Conservation (phyloP, 345 rosid genomes). For the Kernera saxatilis region DNA sequence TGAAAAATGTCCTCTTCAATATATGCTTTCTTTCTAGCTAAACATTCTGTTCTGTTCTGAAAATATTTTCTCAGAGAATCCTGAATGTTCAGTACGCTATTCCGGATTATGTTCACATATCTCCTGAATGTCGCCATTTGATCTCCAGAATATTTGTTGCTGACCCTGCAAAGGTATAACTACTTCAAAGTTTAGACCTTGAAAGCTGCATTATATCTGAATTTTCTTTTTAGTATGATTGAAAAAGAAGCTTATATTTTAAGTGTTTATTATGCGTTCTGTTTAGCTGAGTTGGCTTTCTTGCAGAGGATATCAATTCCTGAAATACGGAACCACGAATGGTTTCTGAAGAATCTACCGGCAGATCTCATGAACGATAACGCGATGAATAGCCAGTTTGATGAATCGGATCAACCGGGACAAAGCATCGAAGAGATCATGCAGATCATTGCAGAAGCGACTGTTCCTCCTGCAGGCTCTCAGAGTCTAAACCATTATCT, state of each 20-base stretch:
- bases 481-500: conserved; percentile 58
- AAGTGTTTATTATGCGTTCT: not conserved
- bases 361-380: conserved; percentile 73
- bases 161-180: conserved; percentile 69
- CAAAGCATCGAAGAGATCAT: conserved; percentile 86
- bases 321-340: conserved; percentile 79
- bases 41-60: not conserved
- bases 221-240: not conserved
- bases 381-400: conserved; percentile 46
- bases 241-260: not conserved
- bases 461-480: conserved; percentile 76
- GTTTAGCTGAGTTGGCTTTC: not conserved
- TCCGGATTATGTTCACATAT: conserved; percentile 88
- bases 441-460: conserved; percentile 96
- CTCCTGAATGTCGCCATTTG: conserved; percentile 85
- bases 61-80: conserved; percentile 64
- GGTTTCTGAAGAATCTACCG: conserved; percentile 95
- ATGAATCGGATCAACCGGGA: conserved; percentile 79
- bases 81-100: conserved; percentile 92
- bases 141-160: conserved; percentile 95
- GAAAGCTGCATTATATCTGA: not conserved
- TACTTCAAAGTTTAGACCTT: not conserved
- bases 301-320: conserved; percentile 87
- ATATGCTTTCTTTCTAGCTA: not conserved
- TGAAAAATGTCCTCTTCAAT: not conserved